Base-by-base conservation (phyloP, 257 asterid genomes). In the Linaria vulgaris region DNA sequence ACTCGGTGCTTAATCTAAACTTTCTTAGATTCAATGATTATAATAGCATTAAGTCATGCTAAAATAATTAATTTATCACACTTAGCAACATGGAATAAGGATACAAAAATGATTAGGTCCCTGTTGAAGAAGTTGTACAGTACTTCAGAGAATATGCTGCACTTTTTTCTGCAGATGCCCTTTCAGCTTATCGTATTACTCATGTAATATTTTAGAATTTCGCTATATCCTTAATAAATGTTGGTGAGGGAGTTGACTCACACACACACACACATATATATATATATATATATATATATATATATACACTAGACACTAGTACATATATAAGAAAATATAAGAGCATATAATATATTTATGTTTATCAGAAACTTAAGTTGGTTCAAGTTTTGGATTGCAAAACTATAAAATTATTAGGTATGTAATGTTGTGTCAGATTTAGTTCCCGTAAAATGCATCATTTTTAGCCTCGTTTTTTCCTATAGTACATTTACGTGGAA, bases 181-280 rank as follows among this genome's bases (percentile, higher is more conserved):
- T 64, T 70, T 47, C 64, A 39, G 49, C 69, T 64, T 70, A 55
- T 59, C 27, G 49, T 63, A 57, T 67, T 57, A 43, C 64, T 50
- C 6, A 66, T 60, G 34, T 48, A 54, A 69, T 64, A 66, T 37
- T 56, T 25, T 70, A 54, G 73, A 27, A 59, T 24, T 38, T 63
- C 57, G 0, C 25, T 20, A 38, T 61, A 53, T 25, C 60, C 47
- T 19, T 48, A 67, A 56, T 61, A 34, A 48, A 66, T 70, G 62
- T 57, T 66, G 34, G 68, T 44, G 67, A 56, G 34, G 34, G 34
- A 72, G 81, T 78, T 75, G 83, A 78, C 83, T 72, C 39, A 25
- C n/a, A n/a, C n/a, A n/a, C n/a, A n/a, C n/a, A n/a, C n/a, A n/a
- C n/a, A n/a, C n/a, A n/a, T n/a, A n/a, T n/a, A n/a, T n/a, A n/a